Evolutionary conservation across 345 rosid species (phyloP), one percentile per base, ranked within the genome.

Genomic region (Dipteronia dyeriana): DNA sequence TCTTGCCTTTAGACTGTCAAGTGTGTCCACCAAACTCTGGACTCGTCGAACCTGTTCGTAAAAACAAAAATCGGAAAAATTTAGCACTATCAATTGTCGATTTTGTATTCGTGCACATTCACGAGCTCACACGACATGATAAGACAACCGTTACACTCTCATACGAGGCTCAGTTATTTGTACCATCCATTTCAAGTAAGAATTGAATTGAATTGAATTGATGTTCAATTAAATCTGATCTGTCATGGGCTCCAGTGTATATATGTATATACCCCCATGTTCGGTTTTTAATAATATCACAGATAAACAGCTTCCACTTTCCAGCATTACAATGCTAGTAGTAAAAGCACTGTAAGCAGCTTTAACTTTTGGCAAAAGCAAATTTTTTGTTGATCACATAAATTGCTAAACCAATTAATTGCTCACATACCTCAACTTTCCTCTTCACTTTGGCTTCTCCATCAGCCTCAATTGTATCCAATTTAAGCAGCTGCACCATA

Each of bases 391-490:
- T 45, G 1, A 1, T 13, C 54, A 49, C 54, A 13, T 3, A 49
- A 49, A 13, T 49, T 26, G 54, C 54, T 12, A 12, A 7, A 49
- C 7, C 6, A 34, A 64, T 22, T 20, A 34, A 64, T 22, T 20
- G 70, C 73, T 73, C 39, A 89, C 38, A 34, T 34, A 34, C 88
- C 91, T 86, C 94, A 2, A 67, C 77, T 73, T 82, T 59, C 80
- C 89, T 79, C 82, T 87, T 87, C 41, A 74, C 78, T 86, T 78
- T 91, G 19, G 88, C 85, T 81, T 86, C 89, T 64, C 90, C 89
- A 63, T 87, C 76, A 31, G 88, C 90, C 68, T 84, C 81, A 25
- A 82, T 84, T 34, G 85, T 19, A 65, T 89, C 89, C 79, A 88
- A 75, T 62, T 87, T 85, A 23, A 87, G 91, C 79, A 89, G 68